A percentile compares a stretch with the other conserved stretches of the same genome.
phyloP scores from a whole-genome alignment of 768 basidiomycete genomes.

The Amanita polypyramis region DNA sequence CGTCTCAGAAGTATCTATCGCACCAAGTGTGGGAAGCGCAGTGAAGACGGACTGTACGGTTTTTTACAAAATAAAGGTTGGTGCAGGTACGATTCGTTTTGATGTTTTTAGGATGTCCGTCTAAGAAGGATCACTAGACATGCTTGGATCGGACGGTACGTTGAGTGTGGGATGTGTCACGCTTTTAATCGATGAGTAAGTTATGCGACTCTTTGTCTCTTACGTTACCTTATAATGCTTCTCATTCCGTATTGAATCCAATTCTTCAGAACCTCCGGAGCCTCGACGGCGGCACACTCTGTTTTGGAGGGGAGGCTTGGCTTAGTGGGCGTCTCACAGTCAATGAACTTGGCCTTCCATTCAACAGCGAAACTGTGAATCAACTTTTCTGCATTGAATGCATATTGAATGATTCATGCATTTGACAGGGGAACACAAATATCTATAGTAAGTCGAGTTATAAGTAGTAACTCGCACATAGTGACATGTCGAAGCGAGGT shows the following conservation, averaged over 20 bases:
- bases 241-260: not conserved
- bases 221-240: not conserved
- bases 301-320: slow-evolving; percentile 19
- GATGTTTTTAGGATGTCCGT: not conserved
- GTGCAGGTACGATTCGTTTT: slow-evolving; percentile 25
- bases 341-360: slow-evolving; percentile 36
- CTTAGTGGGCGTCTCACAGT: slow-evolving; percentile 30
- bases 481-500: slow-evolving; percentile 31
- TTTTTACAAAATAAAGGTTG: slow-evolving; percentile 32
- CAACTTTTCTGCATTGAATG: not conserved
- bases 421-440: slow-evolving; percentile 30
- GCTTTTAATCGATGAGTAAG: slow-evolving; percentile 37
- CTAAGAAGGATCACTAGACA: not conserved
- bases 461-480: slow-evolving; percentile 18
- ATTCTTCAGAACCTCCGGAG: slow-evolving; percentile 27
- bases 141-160: slow-evolving; percentile 24
- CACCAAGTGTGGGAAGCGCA: slow-evolving; percentile 24
- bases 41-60: slow-evolving; percentile 25
- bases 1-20: slow-evolving; percentile 31
- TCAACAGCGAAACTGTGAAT: slow-evolving; percentile 28
- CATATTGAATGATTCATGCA: not conserved
- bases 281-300: slow-evolving; percentile 26
- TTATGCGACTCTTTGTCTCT: slow-evolving; percentile 10
- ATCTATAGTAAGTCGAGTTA: slow-evolving; percentile 29
- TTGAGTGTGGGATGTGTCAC: slow-evolving; percentile 32